Conservation (phyloP, 2,329 filamentous ascomycete species). For the Fusarium avenaceum region DNA sequence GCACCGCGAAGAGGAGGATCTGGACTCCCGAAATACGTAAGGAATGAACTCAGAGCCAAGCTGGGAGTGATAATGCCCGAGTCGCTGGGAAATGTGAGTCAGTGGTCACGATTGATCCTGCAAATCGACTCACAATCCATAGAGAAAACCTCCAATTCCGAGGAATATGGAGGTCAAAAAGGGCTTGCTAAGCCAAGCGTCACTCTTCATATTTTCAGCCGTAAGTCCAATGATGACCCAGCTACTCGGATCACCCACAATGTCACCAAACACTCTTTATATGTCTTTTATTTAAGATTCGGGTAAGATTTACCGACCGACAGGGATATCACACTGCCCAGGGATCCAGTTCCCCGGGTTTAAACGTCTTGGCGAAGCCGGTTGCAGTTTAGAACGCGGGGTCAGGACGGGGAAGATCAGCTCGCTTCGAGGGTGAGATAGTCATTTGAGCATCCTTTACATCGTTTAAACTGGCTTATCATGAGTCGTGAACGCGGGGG, state of each 20-base stretch:
- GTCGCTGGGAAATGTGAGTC: conserved; percentile 47
- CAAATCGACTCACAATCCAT: conserved; percentile 52
- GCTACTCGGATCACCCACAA: background rate
- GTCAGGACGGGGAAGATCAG: conserved; percentile 6
- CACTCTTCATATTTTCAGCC: conserved; percentile 41
- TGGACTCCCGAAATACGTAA: conserved; percentile 54
- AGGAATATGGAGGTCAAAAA: conserved; percentile 57
- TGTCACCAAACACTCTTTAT: background rate
- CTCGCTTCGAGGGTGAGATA: conserved; percentile 17
- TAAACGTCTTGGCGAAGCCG: conserved; percentile 15
- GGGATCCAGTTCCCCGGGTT: conserved; percentile 22
- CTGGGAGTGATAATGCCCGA: conserved; percentile 60
- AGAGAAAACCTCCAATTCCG: conserved; percentile 58
- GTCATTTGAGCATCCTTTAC: conserved; percentile 21
- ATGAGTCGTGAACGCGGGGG: conserved; percentile 32
- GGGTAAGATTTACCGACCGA: conserved; percentile 36
- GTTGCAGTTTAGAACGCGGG: conserved; percentile 40
- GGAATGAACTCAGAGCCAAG: conserved; percentile 54
- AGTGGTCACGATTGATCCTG: accelerated
- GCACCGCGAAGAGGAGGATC: conserved; percentile 54
- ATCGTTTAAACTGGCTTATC: background rate
- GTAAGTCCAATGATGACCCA: background rate
- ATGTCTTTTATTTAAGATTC: conserved; percentile 25
- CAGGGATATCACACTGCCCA: conserved; percentile 8
- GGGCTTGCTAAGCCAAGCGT: conserved; percentile 55